Conservation (phyloP, 129 eudicot species). For the Sambucus nigra region DNA sequence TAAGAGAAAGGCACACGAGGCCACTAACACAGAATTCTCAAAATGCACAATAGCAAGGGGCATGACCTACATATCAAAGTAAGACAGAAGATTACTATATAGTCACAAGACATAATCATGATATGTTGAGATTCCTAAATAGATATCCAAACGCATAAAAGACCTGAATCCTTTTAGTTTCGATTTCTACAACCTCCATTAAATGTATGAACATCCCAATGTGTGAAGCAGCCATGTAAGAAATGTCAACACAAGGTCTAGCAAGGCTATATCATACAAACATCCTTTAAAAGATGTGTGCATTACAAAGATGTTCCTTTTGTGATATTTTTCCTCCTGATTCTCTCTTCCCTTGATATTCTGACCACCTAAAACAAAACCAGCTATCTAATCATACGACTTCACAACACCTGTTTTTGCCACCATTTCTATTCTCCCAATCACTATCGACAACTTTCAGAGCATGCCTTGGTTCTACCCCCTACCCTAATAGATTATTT, state of each 20-base stretch:
- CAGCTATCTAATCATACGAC: no score
- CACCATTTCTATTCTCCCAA: no score
- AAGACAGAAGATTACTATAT: neutral
- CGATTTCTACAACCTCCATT: neutral
- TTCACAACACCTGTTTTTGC: no score
- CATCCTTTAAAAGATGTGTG: no score
- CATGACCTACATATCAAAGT: conserved; percentile 35
- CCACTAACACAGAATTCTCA: conserved; percentile 71
- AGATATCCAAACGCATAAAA: neutral
- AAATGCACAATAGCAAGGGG: conserved; percentile 89
- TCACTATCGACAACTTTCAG: no score
- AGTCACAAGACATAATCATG: neutral
- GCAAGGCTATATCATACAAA: no score
- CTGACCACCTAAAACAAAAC: no score
- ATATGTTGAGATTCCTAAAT: neutral
- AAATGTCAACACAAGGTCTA: neutral
- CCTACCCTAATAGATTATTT: no score
- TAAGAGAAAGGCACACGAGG: conserved; percentile 82
- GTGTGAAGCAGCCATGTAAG: neutral
- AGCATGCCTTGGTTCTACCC: no score
- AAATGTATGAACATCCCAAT: conserved; percentile 4
- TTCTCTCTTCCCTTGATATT: no score
- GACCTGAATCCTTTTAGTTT: neutral
- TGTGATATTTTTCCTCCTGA: no score
- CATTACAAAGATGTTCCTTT: no score